Base-by-base conservation (phyloP, 2,329 filamentous ascomycete species). In the Cytospora paraplurivora region DNA sequence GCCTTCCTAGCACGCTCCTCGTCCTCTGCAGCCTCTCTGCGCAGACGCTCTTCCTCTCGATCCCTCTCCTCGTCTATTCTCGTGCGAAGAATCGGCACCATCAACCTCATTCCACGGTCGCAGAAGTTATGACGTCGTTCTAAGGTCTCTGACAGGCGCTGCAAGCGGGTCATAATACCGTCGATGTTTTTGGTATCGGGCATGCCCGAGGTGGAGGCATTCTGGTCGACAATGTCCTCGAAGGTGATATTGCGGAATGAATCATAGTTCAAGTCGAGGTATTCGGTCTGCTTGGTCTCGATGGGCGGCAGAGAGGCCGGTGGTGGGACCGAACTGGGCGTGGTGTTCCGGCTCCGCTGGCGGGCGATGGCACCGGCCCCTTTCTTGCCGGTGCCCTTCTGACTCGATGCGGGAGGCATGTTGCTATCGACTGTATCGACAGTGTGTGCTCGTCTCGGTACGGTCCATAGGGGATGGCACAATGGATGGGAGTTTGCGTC, bases 331-430 rank as follows among this genome's bases (percentile, higher is more conserved):
- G 85, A 82, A 71, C 85, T 84, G 41, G 91, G 91, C 17, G 91
- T 94, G 41, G 89, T 91, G 75, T 93, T 93, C 72, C 91, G 88
- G 73, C 89, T 93, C 66, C 86, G 82, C 69, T 88, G 89, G 69
- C 87, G 86, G 58, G 80, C 77, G 66, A 87, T 83, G 69, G 83
- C 83, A 69, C 82, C 82, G 66, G 81, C 78, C 56, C 81, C 81
- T 77, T 91, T 91, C 78, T 88, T 89, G 73, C 85, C 82, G 33
- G 85, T 85, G 63, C 85, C 85, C 71, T 87, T 85, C 71, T 87
- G 84, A 68, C 83, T 81, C 55, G 83, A 80, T 62, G 78, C 78
- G 34, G 84, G 82, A 72, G 85, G 83, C 86, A 88, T 88, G 62
- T 65, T 75, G 70, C 53, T 34, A 21, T 50, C 27, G 51, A 19